A percentile compares a stretch with the other conserved stretches of the same genome.
Conservation (phyloP, 768 basidiomycete genomes). For the Fibroporia radiculosa region DNA sequence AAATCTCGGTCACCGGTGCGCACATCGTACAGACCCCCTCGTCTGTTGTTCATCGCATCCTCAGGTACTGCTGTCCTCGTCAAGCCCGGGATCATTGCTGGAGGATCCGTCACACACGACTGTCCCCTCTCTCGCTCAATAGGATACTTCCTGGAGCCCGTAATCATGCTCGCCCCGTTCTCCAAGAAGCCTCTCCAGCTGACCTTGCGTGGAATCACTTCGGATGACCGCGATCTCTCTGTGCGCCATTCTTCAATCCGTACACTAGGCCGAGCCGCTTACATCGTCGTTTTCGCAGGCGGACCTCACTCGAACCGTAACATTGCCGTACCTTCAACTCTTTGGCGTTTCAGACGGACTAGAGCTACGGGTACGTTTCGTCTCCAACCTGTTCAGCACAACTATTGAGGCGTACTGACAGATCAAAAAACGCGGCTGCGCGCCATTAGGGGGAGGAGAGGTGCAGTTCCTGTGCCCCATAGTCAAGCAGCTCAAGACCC, state of each 20-base stretch:
- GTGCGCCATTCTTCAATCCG: slow-evolving; percentile 35
- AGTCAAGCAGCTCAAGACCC: slow-evolving; percentile 83
- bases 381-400: too few species aligned
- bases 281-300: slow-evolving; percentile 41
- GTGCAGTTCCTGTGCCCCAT: slow-evolving; percentile 89
- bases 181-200: slow-evolving; percentile 79
- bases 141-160: slow-evolving; percentile 90
- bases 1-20: slow-evolving; percentile 92
- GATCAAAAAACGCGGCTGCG: slow-evolving; percentile 93
- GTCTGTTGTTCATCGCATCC: background rate
- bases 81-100: slow-evolving; percentile 87
- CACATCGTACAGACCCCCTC: too few species aligned
- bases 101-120: slow-evolving; percentile 76
- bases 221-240: slow-evolving; percentile 87
- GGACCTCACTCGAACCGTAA: slow-evolving; percentile 84
- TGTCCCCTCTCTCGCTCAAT: slow-evolving; percentile 84
- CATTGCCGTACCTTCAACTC: slow-evolving; percentile 81
- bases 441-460: slow-evolving; percentile 90
- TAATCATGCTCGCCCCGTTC: slow-evolving; percentile 88
- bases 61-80: slow-evolving; percentile 86
- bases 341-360: slow-evolving; percentile 89
- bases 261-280: background rate
- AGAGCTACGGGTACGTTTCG: slow-evolving; percentile 64
- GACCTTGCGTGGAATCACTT: slow-evolving; percentile 84
- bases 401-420: slow-evolving; percentile 22